These are phyloP conservation scores for Oryza australiensis DNA, from an alignment of 176 grass and related monocot species.

Conservation along the genomic window DNA sequence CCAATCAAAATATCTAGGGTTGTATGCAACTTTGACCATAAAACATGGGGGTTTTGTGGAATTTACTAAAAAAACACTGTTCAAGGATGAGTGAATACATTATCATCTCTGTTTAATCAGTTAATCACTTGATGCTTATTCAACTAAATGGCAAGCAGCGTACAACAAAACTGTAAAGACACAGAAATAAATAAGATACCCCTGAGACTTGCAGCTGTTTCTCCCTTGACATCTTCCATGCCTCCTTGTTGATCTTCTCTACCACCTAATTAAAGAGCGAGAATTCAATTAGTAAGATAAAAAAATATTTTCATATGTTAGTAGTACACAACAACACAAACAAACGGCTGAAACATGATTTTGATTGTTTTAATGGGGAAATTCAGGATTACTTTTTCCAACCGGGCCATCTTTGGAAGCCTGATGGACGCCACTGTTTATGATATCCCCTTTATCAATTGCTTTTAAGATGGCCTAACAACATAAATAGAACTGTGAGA, in stretches of 20 bases:
- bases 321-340: neutral
- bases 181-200: constrained; percentile 24
- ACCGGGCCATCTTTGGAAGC: constrained; percentile 72
- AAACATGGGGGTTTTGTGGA: too few species aligned
- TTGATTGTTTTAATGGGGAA: constrained; percentile 42
- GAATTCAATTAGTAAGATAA: constrained; percentile 11
- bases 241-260: constrained; percentile 63
- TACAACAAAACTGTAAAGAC: constrained; percentile 19
- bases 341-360: constrained; percentile 38
- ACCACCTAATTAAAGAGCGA: constrained; percentile 27
- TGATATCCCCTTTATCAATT: constrained; percentile 94
- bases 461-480: constrained; percentile 80
- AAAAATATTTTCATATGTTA: neutral
- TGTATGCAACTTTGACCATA: too few species aligned
- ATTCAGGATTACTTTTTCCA: constrained; percentile 60
- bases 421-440: constrained; percentile 81
- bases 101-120: neutral
- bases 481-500: constrained; percentile 36
- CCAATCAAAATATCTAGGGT: too few species aligned
- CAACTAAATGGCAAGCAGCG: neutral
- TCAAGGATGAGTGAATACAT: neutral
- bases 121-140: constrained; percentile 25
- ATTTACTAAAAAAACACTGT: neutral
- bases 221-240: constrained; percentile 57
- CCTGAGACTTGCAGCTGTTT: constrained; percentile 34